Conservation (phyloP, 169 alveolate species). For the Eimeria falciformis region DNA sequence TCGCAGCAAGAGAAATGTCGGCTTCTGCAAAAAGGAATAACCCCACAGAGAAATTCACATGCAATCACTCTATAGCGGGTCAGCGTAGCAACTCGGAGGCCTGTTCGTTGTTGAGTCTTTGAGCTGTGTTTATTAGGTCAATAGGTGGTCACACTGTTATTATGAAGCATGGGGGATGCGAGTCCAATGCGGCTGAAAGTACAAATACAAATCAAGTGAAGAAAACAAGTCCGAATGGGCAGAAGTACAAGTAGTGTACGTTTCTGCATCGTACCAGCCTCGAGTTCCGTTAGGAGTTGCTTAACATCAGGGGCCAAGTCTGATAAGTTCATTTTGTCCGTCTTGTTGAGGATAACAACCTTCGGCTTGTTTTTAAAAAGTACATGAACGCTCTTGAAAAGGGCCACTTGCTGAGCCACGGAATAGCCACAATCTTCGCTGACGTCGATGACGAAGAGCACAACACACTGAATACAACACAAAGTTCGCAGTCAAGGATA, state of each 20-base stretch:
- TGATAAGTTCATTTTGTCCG: slow-evolving; percentile 92
- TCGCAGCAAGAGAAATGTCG: slow-evolving; percentile 75
- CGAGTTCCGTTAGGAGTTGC: slow-evolving; percentile 87
- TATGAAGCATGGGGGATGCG: too few species aligned
- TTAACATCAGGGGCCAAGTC: slow-evolving; percentile 87
- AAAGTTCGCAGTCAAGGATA: too few species aligned
- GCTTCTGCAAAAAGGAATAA: slow-evolving; percentile 72
- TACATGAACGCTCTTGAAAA: slow-evolving; percentile 95
- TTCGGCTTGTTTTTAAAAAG: slow-evolving; percentile 96
- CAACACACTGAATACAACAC: slow-evolving; percentile 80
- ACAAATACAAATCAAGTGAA: slow-evolving; percentile 47
- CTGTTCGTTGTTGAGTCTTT: too few species aligned
- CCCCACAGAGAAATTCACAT: too few species aligned
- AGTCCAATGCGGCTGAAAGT: slow-evolving; percentile 28
- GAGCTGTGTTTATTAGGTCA: too few species aligned
- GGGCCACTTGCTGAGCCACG: slow-evolving; percentile 93
- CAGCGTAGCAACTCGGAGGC: too few species aligned
- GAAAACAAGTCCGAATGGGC: neutral
- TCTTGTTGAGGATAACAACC: slow-evolving; percentile 96
- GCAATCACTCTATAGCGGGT: too few species aligned
- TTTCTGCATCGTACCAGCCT: slow-evolving; percentile 75
- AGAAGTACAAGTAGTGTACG: slow-evolving; percentile 67
- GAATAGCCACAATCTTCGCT: slow-evolving; percentile 98
- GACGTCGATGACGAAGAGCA: slow-evolving; percentile 94
- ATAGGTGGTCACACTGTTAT: too few species aligned